Evolutionary conservation across 768 basidiomycete species (phyloP).

Genomic region (Trametes cubensis): DNA sequence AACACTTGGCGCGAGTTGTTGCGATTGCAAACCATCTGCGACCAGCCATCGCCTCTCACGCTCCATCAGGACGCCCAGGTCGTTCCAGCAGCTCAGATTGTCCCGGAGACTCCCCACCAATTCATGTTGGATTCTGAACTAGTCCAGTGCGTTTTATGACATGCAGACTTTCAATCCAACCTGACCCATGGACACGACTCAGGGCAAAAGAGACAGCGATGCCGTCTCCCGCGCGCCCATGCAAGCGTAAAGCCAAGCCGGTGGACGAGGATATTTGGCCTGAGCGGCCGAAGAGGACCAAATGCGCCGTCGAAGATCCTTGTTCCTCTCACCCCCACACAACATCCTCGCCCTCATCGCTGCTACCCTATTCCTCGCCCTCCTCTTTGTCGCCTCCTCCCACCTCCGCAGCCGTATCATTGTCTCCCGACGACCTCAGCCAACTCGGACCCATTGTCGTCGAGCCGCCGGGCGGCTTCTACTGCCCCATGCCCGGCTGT

Average conservation of each 20-base stretch:
- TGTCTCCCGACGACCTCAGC: neutral
- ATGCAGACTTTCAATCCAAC: neutral
- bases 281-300: neutral
- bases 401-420: neutral
- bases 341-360: neutral
- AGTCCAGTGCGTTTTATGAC: too few species aligned
- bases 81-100: too few species aligned
- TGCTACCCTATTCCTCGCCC: neutral
- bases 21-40: too few species aligned
- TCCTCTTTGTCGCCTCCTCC: neutral
- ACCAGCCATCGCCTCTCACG: too few species aligned
- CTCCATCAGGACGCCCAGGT: too few species aligned
- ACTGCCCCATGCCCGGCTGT: slow-evolving; percentile 12
- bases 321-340: neutral
- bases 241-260: neutral
- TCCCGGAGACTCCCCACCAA: too few species aligned
- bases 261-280: neutral
- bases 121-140: too few species aligned
- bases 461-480: neutral
- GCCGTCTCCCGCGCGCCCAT: neutral
- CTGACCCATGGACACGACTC: too few species aligned
- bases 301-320: neutral
- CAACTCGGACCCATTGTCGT: slow-evolving; percentile 3
- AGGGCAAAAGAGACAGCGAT: neutral
- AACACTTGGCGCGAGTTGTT: too few species aligned